Evolutionary conservation across 2,329 filamentous ascomycete genomes (phyloP).

Genomic region (Cladosporium cucumerinum): DNA sequence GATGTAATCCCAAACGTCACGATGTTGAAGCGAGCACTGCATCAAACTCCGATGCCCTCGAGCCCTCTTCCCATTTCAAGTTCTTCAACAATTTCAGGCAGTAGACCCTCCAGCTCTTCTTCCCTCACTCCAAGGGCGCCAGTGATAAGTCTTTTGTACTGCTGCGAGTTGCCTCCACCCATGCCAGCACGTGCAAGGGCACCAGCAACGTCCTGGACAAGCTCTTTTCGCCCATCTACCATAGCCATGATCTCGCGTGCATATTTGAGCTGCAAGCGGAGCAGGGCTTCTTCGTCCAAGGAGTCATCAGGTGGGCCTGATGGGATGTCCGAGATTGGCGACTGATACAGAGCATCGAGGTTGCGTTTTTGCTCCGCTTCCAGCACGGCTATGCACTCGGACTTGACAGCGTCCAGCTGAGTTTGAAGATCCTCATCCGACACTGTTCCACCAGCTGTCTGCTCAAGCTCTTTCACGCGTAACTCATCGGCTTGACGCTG

Average conservation of each 20-base stretch:
- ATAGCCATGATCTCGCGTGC: slow-evolving; percentile 57
- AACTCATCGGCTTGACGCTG: slow-evolving; percentile 54
- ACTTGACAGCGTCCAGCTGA: slow-evolving; percentile 36
- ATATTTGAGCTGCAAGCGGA: slow-evolving; percentile 55
- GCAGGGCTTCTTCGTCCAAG: slow-evolving; percentile 43
- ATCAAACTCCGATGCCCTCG: slow-evolving; percentile 16
- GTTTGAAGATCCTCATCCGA: slow-evolving; percentile 37
- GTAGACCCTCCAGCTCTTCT: slow-evolving; percentile 64
- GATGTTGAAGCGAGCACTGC: not conserved
- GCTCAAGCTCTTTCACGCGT: slow-evolving; percentile 51
- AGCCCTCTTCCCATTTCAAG: slow-evolving; percentile 37
- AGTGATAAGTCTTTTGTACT: slow-evolving; percentile 65
- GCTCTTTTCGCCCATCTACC: slow-evolving; percentile 57
- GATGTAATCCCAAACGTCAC: not conserved
- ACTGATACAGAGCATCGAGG: slow-evolving; percentile 23
- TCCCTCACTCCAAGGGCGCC: slow-evolving; percentile 66
- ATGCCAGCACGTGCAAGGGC: slow-evolving; percentile 67
- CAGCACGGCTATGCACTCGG: slow-evolving; percentile 42
- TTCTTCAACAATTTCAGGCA: slow-evolving; percentile 49
- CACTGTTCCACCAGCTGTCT: slow-evolving; percentile 36
- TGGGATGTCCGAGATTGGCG: slow-evolving; percentile 17
- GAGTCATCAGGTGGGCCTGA: slow-evolving; percentile 45
- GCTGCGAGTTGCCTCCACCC: slow-evolving; percentile 48
- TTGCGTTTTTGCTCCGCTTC: slow-evolving; percentile 44
- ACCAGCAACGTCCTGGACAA: slow-evolving; percentile 66